A percentile compares a stretch with the other conserved stretches of the same genome.
These are phyloP conservation scores for Nicotiana tabacum DNA, from an alignment of 257 asterid species.

Conservation along the genomic window DNA sequence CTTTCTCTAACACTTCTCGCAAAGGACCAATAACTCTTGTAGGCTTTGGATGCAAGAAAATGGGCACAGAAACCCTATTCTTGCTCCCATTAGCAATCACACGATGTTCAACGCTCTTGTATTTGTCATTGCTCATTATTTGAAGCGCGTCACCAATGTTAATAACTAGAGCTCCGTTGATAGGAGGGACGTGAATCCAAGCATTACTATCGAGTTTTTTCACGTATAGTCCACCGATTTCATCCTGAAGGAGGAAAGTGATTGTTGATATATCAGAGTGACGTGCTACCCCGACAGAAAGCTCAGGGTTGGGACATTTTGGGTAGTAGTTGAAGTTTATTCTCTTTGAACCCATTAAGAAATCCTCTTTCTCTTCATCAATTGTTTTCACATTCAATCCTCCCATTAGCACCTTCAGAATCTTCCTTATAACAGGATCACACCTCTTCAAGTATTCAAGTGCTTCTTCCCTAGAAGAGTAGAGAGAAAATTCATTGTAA, in stretches of 20 bases:
- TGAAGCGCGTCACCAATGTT: conserved; percentile 30
- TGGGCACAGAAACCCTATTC: conserved; percentile 19
- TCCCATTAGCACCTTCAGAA: conserved; percentile 18
- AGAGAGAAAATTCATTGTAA: background rate
- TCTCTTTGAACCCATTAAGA: conserved; percentile 20
- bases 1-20: conserved; percentile 15
- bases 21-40: conserved; percentile 19
- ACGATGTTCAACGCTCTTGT: conserved; percentile 29
- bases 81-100: conserved; percentile 27
- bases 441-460: conserved; percentile 19
- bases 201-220: conserved; percentile 8
- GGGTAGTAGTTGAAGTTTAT: conserved; percentile 25
- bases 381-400: conserved; percentile 11
- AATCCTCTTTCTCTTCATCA: conserved; percentile 17
- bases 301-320: conserved; percentile 29
- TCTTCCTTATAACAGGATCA: conserved; percentile 3
- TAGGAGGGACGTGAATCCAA: conserved; percentile 26
- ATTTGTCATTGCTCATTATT: conserved; percentile 20
- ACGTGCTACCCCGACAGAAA: conserved; percentile 21
- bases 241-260: conserved; percentile 23
- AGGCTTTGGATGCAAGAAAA: conserved; percentile 20
- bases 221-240: conserved; percentile 23
- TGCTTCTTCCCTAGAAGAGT: conserved; percentile 16
- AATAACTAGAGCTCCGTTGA: conserved; percentile 23
- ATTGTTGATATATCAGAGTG: conserved; percentile 27